Evolutionary conservation across 2,329 filamentous ascomycete genomes (phyloP).

Genomic region (Fulvia fulva): DNA sequence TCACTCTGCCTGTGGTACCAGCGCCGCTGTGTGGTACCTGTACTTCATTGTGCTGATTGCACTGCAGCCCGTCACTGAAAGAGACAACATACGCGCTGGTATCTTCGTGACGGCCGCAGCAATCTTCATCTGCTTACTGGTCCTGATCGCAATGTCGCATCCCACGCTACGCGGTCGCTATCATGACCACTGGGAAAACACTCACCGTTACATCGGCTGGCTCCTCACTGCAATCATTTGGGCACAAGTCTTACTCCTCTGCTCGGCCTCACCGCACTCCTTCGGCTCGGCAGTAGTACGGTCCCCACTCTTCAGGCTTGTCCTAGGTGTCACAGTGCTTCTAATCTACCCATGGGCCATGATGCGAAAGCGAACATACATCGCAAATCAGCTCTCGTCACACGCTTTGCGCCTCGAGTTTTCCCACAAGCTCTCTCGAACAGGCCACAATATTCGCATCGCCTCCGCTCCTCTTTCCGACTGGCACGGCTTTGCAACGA

Average conservation of each 20-base stretch:
- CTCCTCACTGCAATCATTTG: slow-evolving; percentile 61
- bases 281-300: slow-evolving; percentile 40
- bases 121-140: slow-evolving; percentile 54
- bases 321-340: slow-evolving; percentile 59
- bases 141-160: slow-evolving; percentile 60
- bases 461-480: slow-evolving; percentile 43
- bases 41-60: slow-evolving; percentile 33
- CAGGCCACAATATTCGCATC: slow-evolving; percentile 21
- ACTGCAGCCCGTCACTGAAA: slow-evolving; percentile 15
- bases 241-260: slow-evolving; percentile 55
- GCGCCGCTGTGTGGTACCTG: slow-evolving; percentile 41
- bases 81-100: neutral
- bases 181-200: slow-evolving; percentile 67
- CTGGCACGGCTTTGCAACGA: slow-evolving; percentile 72
- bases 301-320: slow-evolving; percentile 61
- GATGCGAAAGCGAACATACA: slow-evolving; percentile 63
- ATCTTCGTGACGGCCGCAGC: slow-evolving; percentile 55
- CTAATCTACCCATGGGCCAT: slow-evolving; percentile 69
- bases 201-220: slow-evolving; percentile 71
- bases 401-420: slow-evolving; percentile 72
- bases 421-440: slow-evolving; percentile 54
- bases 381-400: slow-evolving; percentile 62
- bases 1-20: slow-evolving; percentile 35
- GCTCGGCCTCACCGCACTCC: slow-evolving; percentile 17
- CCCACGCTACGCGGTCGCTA: slow-evolving; percentile 58